Evolutionary conservation across 73 alveolate genomes (phyloP).

Genomic region (Symbiodinium pilosum): DNA sequence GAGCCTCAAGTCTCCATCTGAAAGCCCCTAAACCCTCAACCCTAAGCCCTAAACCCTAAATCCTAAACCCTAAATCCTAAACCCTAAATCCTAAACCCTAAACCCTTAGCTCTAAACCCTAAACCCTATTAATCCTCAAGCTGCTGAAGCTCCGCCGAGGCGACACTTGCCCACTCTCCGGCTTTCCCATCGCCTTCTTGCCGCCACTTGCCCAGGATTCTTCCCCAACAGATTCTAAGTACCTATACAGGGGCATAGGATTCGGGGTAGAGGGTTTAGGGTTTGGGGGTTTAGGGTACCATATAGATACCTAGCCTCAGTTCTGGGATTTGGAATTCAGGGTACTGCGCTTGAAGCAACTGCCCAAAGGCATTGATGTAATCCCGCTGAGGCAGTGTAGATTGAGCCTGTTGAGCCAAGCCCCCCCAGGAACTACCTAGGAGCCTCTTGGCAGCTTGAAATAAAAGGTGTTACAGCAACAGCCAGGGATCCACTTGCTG

Average conservation of each 20-base stretch:
- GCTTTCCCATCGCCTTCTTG: conserved; percentile 58
- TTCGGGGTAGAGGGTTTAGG: background rate
- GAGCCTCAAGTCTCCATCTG: too few relatives aligned
- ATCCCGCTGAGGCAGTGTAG: too few relatives aligned
- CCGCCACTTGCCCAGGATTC: conserved; percentile 2
- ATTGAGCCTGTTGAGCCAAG: too few relatives aligned
- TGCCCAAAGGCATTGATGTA: too few relatives aligned
- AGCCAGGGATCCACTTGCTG: too few relatives aligned
- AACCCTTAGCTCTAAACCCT: background rate
- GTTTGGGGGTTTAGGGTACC: background rate
- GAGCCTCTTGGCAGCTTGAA: too few relatives aligned
- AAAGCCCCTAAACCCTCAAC: background rate
- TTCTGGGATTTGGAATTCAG: too few relatives aligned
- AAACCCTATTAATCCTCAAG: background rate
- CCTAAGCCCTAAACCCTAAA: background rate
- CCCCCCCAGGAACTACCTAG: too few relatives aligned
- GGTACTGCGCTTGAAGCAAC: too few relatives aligned
- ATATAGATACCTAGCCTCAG: too few relatives aligned
- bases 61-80: background rate
- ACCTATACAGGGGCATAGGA: background rate
- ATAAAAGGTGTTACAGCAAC: too few relatives aligned
- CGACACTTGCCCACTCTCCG: conserved; percentile 39
- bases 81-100: background rate
- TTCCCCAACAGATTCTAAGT: too few relatives aligned
- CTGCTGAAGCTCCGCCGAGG: background rate